Evolutionary conservation across 129 eudicot species (phyloP).

Genomic region (Solidago caesia): DNA sequence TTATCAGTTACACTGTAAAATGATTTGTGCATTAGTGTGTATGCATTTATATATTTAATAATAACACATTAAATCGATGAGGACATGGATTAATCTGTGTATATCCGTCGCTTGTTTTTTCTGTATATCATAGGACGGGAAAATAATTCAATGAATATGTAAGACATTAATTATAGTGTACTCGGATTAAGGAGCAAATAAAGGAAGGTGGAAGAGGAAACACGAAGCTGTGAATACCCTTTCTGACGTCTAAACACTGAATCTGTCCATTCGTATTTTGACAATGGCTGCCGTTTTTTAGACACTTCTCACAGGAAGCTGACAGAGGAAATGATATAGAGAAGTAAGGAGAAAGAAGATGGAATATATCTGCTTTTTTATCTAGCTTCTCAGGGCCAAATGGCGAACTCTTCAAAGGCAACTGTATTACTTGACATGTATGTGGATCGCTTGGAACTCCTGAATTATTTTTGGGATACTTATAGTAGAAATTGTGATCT

Average conservation of each 20-base stretch:
- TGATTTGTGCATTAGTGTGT: not conserved
- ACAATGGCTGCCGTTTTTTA: constrained; percentile 18
- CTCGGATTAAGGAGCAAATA: not conserved
- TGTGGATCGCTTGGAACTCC: constrained; percentile 8
- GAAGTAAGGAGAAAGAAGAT: not conserved
- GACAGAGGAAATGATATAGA: constrained; percentile 21
- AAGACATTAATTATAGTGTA: constrained; percentile 9
- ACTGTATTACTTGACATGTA: constrained; percentile 11
- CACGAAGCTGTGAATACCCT: constrained; percentile 17
- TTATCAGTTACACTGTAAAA: too few relatives aligned
- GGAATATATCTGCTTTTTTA: constrained; percentile 17
- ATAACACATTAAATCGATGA: not conserved
- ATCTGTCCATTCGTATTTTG: not conserved
- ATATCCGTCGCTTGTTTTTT: too few relatives aligned
- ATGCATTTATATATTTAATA: not conserved
- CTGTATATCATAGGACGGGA: not conserved
- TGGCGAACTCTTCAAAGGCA: not conserved
- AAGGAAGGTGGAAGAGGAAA: not conserved
- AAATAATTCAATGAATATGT: not conserved
- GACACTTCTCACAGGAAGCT: constrained; percentile 20
- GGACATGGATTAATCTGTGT: not conserved
- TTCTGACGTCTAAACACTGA: constrained; percentile 23
- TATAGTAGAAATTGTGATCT: constrained; percentile 23
- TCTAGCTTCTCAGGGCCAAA: not conserved
- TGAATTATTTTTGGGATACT: not conserved